These are phyloP conservation scores for Skeletonema tropicum DNA, from an alignment of 108 stramenopile species.

Conservation along the genomic window DNA sequence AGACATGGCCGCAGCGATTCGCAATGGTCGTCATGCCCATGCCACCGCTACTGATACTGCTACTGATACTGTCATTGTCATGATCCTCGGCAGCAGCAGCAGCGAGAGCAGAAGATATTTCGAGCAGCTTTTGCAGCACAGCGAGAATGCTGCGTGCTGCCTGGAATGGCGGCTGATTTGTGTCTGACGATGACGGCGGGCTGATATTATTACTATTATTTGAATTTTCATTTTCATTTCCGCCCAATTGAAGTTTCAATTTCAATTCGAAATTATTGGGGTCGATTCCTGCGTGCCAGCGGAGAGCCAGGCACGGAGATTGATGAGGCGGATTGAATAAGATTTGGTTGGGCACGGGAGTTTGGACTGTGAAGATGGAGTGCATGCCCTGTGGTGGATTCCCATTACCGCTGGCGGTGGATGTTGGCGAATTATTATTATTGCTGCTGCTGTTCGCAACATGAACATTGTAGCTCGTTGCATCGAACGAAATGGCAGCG, in stretches of 20 bases:
- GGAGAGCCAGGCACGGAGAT: constrained; percentile 64
- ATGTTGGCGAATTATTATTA: not conserved
- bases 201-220: too few relatives aligned
- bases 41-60: not conserved
- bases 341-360: constrained; percentile 72
- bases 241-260: too few relatives aligned
- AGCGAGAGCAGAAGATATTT: constrained; percentile 59
- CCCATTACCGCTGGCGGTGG: not conserved
- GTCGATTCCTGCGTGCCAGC: constrained; percentile 49
- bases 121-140: constrained; percentile 81
- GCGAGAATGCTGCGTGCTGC: constrained; percentile 83
- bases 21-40: not conserved
- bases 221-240: too few relatives aligned
- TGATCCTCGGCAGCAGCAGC: too few relatives aligned
- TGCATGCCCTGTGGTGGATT: constrained; percentile 84
- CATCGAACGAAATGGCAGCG: constrained; percentile 64
- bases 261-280: too few relatives aligned
- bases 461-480: not conserved
- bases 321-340: constrained; percentile 64
- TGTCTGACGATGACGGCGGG: not conserved
- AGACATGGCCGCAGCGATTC: not conserved
- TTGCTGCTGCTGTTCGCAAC: not conserved
- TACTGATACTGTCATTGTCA: too few relatives aligned
- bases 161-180: constrained; percentile 43
- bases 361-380: constrained; percentile 65